These are phyloP conservation scores for Trypanosoma conorhini DNA, from an alignment of 208 protist species.

Conservation along the genomic window DNA sequence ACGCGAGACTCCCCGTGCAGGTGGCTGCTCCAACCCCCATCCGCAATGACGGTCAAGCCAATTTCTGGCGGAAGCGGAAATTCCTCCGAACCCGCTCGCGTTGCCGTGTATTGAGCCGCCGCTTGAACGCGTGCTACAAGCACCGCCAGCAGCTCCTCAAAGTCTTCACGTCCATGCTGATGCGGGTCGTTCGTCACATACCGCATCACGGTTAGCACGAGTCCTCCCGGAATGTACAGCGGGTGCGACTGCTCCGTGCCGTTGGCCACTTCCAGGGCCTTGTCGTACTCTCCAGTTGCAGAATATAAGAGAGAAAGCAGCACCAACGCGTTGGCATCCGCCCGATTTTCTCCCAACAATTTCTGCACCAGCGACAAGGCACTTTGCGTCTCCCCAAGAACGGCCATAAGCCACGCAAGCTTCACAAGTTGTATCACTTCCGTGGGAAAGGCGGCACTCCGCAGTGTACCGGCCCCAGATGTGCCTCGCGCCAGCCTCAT, in stretches of 20 bases:
- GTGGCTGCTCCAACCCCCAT: slow-evolving; percentile 27
- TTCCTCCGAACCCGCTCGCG: slow-evolving; percentile 32
- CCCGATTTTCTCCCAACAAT: slow-evolving; percentile 33
- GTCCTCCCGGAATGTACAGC: slow-evolving; percentile 37
- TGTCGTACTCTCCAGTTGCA: slow-evolving; percentile 44
- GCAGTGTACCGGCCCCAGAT: slow-evolving; percentile 3
- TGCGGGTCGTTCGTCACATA: slow-evolving; percentile 27
- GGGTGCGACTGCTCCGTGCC: slow-evolving; percentile 42
- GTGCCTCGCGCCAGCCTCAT: slow-evolving; percentile 1
- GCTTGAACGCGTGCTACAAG: slow-evolving; percentile 28
- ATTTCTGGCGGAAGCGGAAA: slow-evolving; percentile 3
- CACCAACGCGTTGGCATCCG: slow-evolving; percentile 55
- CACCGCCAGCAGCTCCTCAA: slow-evolving; percentile 20
- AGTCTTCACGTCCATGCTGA: background rate
- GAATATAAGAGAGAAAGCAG: slow-evolving; percentile 61
- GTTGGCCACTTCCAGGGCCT: slow-evolving; percentile 34
- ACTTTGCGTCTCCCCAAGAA: slow-evolving; percentile 36
- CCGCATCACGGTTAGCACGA: slow-evolving; percentile 44
- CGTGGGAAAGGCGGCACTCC: slow-evolving; percentile 6
- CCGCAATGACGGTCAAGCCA: slow-evolving; percentile 1
- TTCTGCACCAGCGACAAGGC: slow-evolving; percentile 30
- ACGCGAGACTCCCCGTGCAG: slow-evolving; percentile 34
- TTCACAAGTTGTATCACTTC: slow-evolving; percentile 43
- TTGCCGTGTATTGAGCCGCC: slow-evolving; percentile 11
- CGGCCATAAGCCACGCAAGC: slow-evolving; percentile 59